Base-by-base conservation (phyloP, 768 basidiomycete species). In the Tulasnella calospora region DNA sequence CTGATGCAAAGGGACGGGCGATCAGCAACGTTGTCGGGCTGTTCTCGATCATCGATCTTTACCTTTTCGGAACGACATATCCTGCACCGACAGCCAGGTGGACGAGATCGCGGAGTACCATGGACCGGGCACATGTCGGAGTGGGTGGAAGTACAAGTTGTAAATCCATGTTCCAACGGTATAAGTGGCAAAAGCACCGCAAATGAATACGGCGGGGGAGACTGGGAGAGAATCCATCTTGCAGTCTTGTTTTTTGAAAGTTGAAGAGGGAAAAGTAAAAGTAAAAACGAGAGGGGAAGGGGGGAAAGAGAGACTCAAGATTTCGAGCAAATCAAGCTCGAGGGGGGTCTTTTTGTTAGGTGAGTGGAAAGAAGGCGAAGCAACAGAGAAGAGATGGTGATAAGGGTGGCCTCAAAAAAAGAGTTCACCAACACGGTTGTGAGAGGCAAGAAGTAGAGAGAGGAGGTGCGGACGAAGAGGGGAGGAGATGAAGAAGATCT, bases 81-180 rank as follows among this genome's bases (percentile, higher is more conserved):
- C 75, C 75, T 76, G 47, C 17, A 76, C 44, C 13, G 47, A 23
- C 55, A 76, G 36, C 51, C 57, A 76, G 23, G 36, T 35, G 9
- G 75, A 51, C 47, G 75, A 76, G 36, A 76, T 76, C 47, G 75
- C 75, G 30, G 33, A n/a, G 55, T 76, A 76, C 75, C 75, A 76
- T 36, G 75, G 75, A 19, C 75, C 75, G 35, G 75, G 75, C 12
- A 76, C 57, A 51, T 76, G 75, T 1, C 75, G 75, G n/a, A 76
- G 75, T n/a, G 75, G 75, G 57, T 76, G 75, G 55, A 76, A 61
- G 51, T 35, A 76, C 21, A 76, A 55, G 55, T 76, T 76, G 75
- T 76, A 76, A 8, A 61, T 61, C 30, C 75, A 76, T 10, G 51
- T 61, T 46, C 51, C 75, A 38, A 76, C 51, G 33, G 57, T 57